A percentile compares a stretch with the other conserved stretches of the same genome.
phyloP scores from a whole-genome alignment of 345 rosid genomes.

The Melaleuca alternifolia region DNA sequence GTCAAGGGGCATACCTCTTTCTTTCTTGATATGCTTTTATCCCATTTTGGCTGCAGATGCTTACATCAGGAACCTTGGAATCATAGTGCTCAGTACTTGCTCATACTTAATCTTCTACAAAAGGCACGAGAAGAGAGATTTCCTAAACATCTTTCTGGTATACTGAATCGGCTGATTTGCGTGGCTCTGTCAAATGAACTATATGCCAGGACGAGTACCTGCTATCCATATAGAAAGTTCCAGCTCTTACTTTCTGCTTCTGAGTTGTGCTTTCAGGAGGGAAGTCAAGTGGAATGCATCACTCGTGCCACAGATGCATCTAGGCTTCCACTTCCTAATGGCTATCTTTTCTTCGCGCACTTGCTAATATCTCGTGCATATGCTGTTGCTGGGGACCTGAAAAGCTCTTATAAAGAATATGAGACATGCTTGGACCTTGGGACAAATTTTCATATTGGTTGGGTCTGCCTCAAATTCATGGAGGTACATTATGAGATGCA shows the following conservation, averaged over 20 bases:
- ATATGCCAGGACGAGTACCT: constrained; percentile 17
- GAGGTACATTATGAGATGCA: constrained; percentile 52
- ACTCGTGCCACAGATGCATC: constrained; percentile 45
- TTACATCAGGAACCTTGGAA: constrained; percentile 84
- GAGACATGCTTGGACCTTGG: constrained; percentile 64
- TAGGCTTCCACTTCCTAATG: constrained; percentile 46
- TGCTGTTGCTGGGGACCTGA: constrained; percentile 45
- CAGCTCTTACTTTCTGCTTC: constrained; percentile 85
- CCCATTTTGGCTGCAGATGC: constrained; percentile 39
- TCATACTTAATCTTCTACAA: constrained; percentile 68
- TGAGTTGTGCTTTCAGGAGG: constrained; percentile 60
- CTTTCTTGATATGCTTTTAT: not conserved
- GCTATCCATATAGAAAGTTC: constrained; percentile 51
- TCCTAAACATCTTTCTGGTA: constrained; percentile 44
- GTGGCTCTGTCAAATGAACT: constrained; percentile 51
- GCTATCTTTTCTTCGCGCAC: constrained; percentile 62
- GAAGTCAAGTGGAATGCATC: constrained; percentile 33
- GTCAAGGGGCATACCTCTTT: not conserved
- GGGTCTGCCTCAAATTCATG: constrained; percentile 64
- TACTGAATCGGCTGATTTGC: constrained; percentile 37
- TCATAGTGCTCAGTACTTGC: constrained; percentile 48
- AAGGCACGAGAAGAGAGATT: constrained; percentile 86
- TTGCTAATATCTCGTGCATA: constrained; percentile 68
- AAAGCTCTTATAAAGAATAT: constrained; percentile 40
- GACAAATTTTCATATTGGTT: constrained; percentile 63